Percentiles rank a stretch among this genome's conserved stretches.
Evolutionary conservation across 306 rosid species (phyloP).

Genomic region (Cucurbita maxima): DNA sequence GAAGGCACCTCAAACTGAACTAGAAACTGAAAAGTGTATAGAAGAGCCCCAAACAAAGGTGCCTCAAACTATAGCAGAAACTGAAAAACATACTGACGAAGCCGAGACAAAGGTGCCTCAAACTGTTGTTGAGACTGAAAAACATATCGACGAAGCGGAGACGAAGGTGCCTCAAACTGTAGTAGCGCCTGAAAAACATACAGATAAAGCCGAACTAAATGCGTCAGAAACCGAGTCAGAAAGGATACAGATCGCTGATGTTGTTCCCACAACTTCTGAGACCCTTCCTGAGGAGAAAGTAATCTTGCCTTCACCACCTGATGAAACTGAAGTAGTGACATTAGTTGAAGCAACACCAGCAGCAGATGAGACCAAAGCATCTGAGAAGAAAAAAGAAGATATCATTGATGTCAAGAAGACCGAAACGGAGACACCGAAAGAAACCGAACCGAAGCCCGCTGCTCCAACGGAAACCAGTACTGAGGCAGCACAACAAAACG

Average conservation of each 20-base stretch:
- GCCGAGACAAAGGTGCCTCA: neutral
- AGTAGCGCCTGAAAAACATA: neutral
- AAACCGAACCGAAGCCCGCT: neutral
- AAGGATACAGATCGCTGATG: neutral
- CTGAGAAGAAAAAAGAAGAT: neutral
- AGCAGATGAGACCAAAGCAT: neutral
- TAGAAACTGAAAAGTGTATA: neutral
- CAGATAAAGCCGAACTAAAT: neutral
- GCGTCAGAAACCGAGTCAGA: neutral
- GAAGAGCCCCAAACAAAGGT: neutral
- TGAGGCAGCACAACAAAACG: neutral
- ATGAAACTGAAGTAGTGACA: neutral
- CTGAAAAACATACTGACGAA: neutral
- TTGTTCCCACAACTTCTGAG: neutral
- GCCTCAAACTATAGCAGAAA: neutral
- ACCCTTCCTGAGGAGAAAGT: neutral
- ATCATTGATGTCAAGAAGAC: neutral
- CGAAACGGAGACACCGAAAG: neutral
- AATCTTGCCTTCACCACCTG: neutral
- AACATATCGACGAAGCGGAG: neutral
- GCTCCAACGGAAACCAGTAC: neutral
- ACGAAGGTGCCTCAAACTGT: neutral
- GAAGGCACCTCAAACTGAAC: neutral
- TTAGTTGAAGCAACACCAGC: neutral
- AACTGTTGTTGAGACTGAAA: neutral